Percentiles rank a stretch among this genome's conserved stretches.
These are phyloP conservation scores for Elongisporangium anandrum DNA, from an alignment of 352 stramenopile species.

Conservation along the genomic window DNA sequence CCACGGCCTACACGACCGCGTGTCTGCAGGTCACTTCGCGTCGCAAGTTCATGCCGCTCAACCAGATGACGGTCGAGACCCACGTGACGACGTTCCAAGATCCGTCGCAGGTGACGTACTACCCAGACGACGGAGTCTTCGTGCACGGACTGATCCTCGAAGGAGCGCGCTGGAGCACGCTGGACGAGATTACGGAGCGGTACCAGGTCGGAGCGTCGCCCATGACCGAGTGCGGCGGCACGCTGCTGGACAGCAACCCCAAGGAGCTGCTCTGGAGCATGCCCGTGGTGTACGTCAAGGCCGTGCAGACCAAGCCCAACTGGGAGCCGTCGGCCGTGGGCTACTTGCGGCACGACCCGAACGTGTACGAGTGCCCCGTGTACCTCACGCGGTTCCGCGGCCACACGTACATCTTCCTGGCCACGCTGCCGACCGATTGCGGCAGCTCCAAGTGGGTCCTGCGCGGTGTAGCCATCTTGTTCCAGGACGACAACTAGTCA, in stretches of 20 bases:
- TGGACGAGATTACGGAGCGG: conserved; percentile 88
- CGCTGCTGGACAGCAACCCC: conserved; percentile 91
- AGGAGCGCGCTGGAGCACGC: conserved; percentile 89
- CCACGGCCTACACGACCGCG: conserved; percentile 93
- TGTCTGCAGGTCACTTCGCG: conserved; percentile 95
- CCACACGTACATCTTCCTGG: conserved; percentile 95
- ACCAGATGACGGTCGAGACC: conserved; percentile 96
- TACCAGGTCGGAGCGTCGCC: conserved; percentile 83
- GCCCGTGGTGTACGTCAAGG: conserved; percentile 95
- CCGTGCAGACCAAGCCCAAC: conserved; percentile 88
- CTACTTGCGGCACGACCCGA: conserved; percentile 91
- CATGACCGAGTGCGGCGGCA: conserved; percentile 82
- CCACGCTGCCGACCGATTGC: conserved; percentile 91
- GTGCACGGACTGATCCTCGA: conserved; percentile 96
- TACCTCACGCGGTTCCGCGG: conserved; percentile 97
- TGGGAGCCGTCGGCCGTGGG: conserved; percentile 96
- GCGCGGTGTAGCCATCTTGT: conserved; percentile 90
- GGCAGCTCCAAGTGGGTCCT: conserved; percentile 93
- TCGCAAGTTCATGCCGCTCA: conserved; percentile 88
- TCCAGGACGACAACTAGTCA: conserved; percentile 93
- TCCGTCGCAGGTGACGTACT: conserved; percentile 65
- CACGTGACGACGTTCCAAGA: conserved; percentile 94
- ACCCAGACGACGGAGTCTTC: conserved; percentile 92
- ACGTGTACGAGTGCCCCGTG: conserved; percentile 95
- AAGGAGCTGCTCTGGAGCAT: conserved; percentile 94